Base-by-base conservation (phyloP, 208 protist species). In the Leishmania major region DNA sequence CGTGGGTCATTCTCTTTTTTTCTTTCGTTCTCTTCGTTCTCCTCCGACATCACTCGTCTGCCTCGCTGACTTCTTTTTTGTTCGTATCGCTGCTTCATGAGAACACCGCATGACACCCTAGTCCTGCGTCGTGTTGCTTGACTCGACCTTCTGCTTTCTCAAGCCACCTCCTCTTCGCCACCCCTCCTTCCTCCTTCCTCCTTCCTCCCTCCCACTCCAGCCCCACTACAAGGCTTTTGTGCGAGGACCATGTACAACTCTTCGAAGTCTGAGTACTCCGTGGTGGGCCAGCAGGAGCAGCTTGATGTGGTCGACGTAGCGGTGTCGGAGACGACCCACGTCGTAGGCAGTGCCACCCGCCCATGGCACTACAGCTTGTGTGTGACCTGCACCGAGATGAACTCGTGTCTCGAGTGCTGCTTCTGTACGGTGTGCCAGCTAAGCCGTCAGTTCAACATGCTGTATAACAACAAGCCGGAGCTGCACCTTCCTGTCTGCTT, bases 341-440 rank as follows among this genome's bases (percentile, higher is more conserved):
- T 25, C 1, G 75, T 64, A 5, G n/a, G 69, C n/a, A 83, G 40
- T 28, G 79, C 6, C n/a, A 35, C 51, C 37, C 79, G 84, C 4
- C 86, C 83, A 67, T 90, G 87, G 87, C 87, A 90, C 64, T 90
- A 87, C 70, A 75, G 78, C 2, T 37, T 90, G 37, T 90, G 80
- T 69, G 82, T 75, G 8, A 57, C 43, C 3, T 90, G 84, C 37
- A 47, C 28, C 11, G 84, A 90, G 19, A 83, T 82, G 60, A 78
- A 86, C 62, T 90, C 84, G 37, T 90, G 77, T 71, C 25, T 87
- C 1, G 87, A 90, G 78, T 64, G 81, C n/a, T 84, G n/a, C 62
- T 78, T 53, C 59, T 90, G 84, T 59, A 70, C 47, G 3, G 47
- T 78, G 37, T 90, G 83, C 72, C 86, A 90, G 74, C 62, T 90